These are phyloP conservation scores for Rutstroemia sp. DNA, from an alignment of 2,329 filamentous ascomycete genomes.

Conservation along the genomic window DNA sequence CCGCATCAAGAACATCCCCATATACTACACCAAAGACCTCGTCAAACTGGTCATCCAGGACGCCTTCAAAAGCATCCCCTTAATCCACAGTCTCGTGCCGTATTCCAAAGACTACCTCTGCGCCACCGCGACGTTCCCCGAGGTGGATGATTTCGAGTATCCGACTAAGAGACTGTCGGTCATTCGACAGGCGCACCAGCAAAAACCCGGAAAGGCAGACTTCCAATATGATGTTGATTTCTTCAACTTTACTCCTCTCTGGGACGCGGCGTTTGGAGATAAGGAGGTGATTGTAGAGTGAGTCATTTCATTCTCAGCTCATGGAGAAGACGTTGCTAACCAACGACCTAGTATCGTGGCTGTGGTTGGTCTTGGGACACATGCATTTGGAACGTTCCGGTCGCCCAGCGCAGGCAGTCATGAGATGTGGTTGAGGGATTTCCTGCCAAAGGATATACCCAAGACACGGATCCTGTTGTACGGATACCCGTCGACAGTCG, in stretches of 20 bases:
- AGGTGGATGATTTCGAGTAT: neutral
- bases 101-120: neutral
- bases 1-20: constrained; percentile 3
- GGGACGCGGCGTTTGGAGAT: neutral
- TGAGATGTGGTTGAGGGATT: constrained; percentile 9
- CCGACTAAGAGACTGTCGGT: neutral
- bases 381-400: constrained; percentile 8
- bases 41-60: neutral
- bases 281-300: neutral
- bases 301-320: neutral
- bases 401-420: neutral
- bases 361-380: constrained; percentile 5
- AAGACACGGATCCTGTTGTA: neutral
- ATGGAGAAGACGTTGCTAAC: neutral
- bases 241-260: neutral
- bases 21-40: neutral
- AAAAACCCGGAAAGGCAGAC: neutral
- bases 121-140: constrained; percentile 2
- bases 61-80: neutral
- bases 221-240: constrained; percentile 6
- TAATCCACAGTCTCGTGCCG: neutral
- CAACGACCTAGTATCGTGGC: neutral
- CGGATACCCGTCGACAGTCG: neutral
- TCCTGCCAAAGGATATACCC: constrained; percentile 4
- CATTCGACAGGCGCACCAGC: neutral